Conservation (phyloP, 2,329 filamentous ascomycete species). For the Botrytis cinerea region DNA sequence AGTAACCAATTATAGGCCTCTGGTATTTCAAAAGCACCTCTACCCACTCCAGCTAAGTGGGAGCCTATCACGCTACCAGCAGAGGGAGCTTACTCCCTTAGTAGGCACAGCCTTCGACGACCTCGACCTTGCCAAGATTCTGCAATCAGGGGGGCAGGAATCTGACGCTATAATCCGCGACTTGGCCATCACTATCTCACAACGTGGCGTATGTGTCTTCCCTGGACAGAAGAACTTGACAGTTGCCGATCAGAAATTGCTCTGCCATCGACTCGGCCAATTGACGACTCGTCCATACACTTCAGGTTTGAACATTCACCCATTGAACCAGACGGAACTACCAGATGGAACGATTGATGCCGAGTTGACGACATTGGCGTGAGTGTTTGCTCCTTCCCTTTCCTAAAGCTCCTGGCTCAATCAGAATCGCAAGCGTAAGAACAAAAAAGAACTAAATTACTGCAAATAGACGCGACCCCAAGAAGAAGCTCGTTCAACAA, state of each 20-base stretch:
- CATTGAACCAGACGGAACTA: conserved; percentile 42
- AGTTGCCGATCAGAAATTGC: conserved; percentile 47
- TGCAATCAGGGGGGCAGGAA: conserved; percentile 55
- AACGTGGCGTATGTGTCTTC: conserved; percentile 53
- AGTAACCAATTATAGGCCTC: not conserved
- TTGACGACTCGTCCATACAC: conserved; percentile 57
- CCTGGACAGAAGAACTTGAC: conserved; percentile 51
- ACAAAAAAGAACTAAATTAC: conserved; percentile 4
- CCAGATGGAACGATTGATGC: conserved; percentile 9
- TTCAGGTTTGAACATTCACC: conserved; percentile 56
- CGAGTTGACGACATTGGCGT: conserved; percentile 5
- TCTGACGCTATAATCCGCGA: conserved; percentile 64
- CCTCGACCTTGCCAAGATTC: conserved; percentile 61
- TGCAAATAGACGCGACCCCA: conserved; percentile 7
- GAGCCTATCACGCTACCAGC: conserved; percentile 45
- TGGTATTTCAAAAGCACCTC: not conserved
- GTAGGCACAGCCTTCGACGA: conserved; percentile 62
- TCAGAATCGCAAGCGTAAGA: conserved; percentile 4
- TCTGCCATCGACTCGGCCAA: conserved; percentile 58
- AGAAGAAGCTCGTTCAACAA: conserved; percentile 18
- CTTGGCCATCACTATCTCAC: conserved; percentile 52
- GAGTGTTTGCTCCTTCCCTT: not conserved
- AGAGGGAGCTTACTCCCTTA: conserved; percentile 60
- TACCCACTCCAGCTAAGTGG: conserved; percentile 15
- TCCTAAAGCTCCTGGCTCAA: not conserved